phyloP scores from a whole-genome alignment of 2,329 filamentous ascomycete genomes.

The Pestalotiopsis sp. region DNA sequence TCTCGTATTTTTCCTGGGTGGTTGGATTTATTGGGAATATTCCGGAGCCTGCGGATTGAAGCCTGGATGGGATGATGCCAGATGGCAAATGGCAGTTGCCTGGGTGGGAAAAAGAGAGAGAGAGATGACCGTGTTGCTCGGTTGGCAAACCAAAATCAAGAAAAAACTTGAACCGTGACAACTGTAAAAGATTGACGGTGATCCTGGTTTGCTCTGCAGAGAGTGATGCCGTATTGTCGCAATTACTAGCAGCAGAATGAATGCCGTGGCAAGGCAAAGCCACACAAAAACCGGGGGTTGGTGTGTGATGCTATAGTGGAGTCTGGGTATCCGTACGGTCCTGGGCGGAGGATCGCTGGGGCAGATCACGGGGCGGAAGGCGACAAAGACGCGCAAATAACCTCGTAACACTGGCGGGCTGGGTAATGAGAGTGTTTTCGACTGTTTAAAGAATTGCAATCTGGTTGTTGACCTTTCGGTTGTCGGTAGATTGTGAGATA shows the following conservation, averaged over 20 bases:
- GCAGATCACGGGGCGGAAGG: constrained; percentile 13
- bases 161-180: background rate
- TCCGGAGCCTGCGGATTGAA: constrained; percentile 14
- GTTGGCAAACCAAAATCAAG: constrained; percentile 6
- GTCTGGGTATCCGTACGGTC: background rate
- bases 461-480: background rate
- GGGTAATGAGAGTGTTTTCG: background rate
- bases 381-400: constrained; percentile 13
- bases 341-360: background rate
- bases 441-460: background rate
- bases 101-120: background rate
- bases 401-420: constrained; percentile 11
- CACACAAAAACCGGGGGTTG: constrained; percentile 3
- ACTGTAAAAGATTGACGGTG: background rate
- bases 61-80: constrained; percentile 11
- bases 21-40: background rate
- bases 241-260: background rate
- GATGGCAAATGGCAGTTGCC: background rate
- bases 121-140: background rate
- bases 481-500: background rate
- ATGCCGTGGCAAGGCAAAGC: constrained; percentile 10
- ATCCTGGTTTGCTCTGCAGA: background rate
- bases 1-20: constrained; percentile 11
- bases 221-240: background rate
- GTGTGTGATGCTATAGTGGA: background rate